Base-by-base conservation (phyloP, 768 basidiomycete species). In the Xerocomus spinulosus region DNA sequence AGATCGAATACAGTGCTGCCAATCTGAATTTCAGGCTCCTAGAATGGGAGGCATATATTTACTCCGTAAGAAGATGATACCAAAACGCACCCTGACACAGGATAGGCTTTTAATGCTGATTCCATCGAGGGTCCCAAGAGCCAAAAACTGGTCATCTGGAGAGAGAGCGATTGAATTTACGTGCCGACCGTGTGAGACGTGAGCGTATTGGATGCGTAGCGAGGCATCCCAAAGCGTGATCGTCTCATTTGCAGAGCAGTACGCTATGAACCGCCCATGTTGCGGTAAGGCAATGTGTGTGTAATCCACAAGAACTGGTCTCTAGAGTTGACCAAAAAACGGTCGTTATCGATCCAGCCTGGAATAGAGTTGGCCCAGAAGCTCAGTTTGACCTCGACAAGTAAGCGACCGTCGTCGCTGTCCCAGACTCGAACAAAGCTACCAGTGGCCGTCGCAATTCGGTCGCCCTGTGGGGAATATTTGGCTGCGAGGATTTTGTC, bases 201-300 rank as follows among this genome's bases (percentile, higher is more conserved):
- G 2, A 24, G 35, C 23, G 0, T 46, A 15, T 5, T 46, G 35
- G 21, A 26, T n/a, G 15, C 20, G 37, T n/a, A 41, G 54, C 40
- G 32, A 46, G 3, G 36, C 26, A n/a, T 34, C 32, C 51, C 51
- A 55, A 9, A 55, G 42, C 7, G n/a, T 40, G 14, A 50, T n/a
- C 0, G 20, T n/a, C 2, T 14, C 20, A 0, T 25, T 2, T 17
- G 42, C 6, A 18, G 34, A 28, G n/a, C n/a, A n/a, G 10, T 28
- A 32, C 14, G 30, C 30, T 32, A 32, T 32, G 30, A 32, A 32
- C 14, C 18, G 14, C 15, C 37, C 20, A 2, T 34, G 15, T 1
- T 18, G 5, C 0, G 47, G 17, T 0, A 49, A 10, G 3, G 35
- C 15, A 23, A 55, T 30, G 8, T 14, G 42, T 2, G 40, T 26